Percentiles rank a stretch among this genome's conserved stretches.
These are phyloP conservation scores for Mycena belliarum DNA, from an alignment of 768 basidiomycete species.

Conservation along the genomic window DNA sequence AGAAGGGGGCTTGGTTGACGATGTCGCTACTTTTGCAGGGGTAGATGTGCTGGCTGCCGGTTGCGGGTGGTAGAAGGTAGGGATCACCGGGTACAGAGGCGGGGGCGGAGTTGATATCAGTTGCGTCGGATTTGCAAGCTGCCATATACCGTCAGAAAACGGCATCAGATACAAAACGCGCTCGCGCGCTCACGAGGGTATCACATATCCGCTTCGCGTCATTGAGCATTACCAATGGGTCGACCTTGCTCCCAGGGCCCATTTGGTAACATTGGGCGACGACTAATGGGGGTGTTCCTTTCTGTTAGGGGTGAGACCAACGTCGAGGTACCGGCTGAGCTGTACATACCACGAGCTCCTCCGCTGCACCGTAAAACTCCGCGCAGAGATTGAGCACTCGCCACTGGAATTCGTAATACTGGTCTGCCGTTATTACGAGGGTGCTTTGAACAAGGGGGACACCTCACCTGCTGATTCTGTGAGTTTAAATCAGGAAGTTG, in stretches of 20 bases:
- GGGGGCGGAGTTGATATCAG: constrained; percentile 68
- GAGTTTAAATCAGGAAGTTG: constrained; percentile 40
- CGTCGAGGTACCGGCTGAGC: constrained; percentile 9
- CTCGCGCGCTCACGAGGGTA: constrained; percentile 57
- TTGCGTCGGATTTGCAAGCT: constrained; percentile 78
- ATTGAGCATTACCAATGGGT: constrained; percentile 70
- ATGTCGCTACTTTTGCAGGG: constrained; percentile 31
- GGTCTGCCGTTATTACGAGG: not conserved
- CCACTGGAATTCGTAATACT: constrained; percentile 86
- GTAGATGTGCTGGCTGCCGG: constrained; percentile 26
- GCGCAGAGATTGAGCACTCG: constrained; percentile 78
- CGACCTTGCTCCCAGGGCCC: constrained; percentile 67
- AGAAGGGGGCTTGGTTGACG: constrained; percentile 29
- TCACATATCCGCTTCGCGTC: constrained; percentile 83
- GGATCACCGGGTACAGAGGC: constrained; percentile 50
- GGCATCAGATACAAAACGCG: constrained; percentile 1
- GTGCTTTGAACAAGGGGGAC: not conserved
- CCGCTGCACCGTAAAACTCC: constrained; percentile 84
- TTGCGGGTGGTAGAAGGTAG: constrained; percentile 41
- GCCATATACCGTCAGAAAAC: constrained; percentile 17
- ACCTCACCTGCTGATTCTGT: constrained; percentile 17
- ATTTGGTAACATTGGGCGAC: constrained; percentile 81
- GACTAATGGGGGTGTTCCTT: constrained; percentile 66
- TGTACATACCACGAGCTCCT: constrained; percentile 74
- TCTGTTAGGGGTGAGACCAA: constrained; percentile 32